Percentiles rank a stretch among this genome's conserved stretches.
These are phyloP conservation scores for Fraxinus dipetala DNA, from an alignment of 305 asterid species.

Conservation along the genomic window DNA sequence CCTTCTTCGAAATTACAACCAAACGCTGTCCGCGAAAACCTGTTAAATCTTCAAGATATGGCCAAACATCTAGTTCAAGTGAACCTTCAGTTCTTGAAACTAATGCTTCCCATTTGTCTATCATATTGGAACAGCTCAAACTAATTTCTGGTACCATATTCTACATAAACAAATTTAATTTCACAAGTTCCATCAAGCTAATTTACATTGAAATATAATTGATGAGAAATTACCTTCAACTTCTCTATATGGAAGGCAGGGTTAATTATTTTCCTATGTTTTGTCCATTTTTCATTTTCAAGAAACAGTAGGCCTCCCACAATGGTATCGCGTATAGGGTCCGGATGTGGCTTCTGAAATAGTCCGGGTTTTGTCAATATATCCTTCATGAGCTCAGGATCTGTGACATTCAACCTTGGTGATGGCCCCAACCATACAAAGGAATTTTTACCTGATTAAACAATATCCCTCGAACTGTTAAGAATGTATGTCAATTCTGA, in stretches of 20 bases:
- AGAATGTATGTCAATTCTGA: not conserved
- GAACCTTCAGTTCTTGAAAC: not conserved
- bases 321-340: conserved; percentile 32
- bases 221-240: conserved; percentile 36
- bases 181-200: not conserved
- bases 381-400: conserved; percentile 49
- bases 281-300: conserved; percentile 48
- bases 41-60: conserved; percentile 29
- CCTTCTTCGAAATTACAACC: conserved; percentile 55
- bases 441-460: conserved; percentile 38
- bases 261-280: conserved; percentile 37
- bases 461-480: not conserved
- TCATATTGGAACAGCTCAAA: conserved; percentile 39
- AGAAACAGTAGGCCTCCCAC: conserved; percentile 48
- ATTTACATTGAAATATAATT: not conserved
- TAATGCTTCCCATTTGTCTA: conserved; percentile 40
- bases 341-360: conserved; percentile 44
- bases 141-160: conserved; percentile 36
- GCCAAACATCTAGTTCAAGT: conserved; percentile 46
- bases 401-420: conserved; percentile 36
- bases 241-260: conserved; percentile 53
- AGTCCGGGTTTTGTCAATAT: conserved; percentile 32
- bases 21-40: conserved; percentile 46
- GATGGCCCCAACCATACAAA: conserved; percentile 54
- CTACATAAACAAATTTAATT: conserved; percentile 21